A percentile compares a stretch with the other conserved stretches of the same genome.
Evolutionary conservation across 225 moss, liverwort and hornwort genomes (phyloP).

Genomic region (Sphagnum contortum): DNA sequence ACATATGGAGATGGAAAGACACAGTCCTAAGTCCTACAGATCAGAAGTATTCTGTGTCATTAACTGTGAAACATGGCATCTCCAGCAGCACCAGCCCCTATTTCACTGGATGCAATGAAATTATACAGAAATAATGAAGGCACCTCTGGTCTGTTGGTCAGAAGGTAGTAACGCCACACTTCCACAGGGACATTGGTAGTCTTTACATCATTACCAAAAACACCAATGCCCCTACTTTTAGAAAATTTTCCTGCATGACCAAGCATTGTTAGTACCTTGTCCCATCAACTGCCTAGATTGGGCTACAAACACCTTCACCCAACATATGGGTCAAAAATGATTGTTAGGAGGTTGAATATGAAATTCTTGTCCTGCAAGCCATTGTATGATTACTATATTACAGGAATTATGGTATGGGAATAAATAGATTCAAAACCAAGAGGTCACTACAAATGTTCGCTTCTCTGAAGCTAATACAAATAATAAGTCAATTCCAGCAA

Average conservation of each 20-base stretch:
- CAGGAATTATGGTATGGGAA: background rate
- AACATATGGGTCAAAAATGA: background rate
- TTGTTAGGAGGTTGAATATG: background rate
- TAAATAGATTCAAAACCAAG: too few relatives aligned
- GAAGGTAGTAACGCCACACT: slow-evolving; percentile 94
- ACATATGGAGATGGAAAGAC: too few relatives aligned
- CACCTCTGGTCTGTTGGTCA: slow-evolving; percentile 94
- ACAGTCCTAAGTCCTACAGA: too few relatives aligned
- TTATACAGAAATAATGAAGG: background rate
- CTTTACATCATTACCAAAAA: slow-evolving; percentile 91
- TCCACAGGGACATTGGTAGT: slow-evolving; percentile 75
- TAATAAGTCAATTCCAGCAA: too few relatives aligned
- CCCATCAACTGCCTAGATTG: too few relatives aligned
- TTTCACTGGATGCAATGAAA: too few relatives aligned
- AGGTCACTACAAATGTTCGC: too few relatives aligned
- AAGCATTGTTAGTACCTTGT: too few relatives aligned
- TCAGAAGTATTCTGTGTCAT: background rate
- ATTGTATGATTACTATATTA: background rate
- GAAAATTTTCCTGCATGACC: slow-evolving; percentile 70
- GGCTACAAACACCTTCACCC: too few relatives aligned
- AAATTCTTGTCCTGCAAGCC: background rate
- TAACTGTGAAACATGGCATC: too few relatives aligned
- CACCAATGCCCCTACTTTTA: slow-evolving; percentile 93
- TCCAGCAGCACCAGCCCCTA: too few relatives aligned
- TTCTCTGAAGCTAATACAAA: too few relatives aligned